Conservation (phyloP, 2,329 filamentous ascomycete genomes). For the Diplodia seriata region DNA sequence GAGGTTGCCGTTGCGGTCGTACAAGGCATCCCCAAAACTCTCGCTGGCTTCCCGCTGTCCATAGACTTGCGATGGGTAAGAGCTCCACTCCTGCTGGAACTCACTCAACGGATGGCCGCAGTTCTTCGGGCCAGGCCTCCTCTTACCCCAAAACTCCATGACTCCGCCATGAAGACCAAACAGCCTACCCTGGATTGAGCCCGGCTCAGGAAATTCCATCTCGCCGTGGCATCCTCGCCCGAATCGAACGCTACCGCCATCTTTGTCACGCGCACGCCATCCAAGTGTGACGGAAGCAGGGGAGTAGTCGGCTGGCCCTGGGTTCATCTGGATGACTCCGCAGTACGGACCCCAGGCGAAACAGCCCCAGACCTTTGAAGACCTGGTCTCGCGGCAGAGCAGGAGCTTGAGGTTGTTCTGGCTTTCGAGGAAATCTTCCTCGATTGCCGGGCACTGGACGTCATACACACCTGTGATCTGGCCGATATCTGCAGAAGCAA, state of each 20-base stretch:
- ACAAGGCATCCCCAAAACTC: neutral
- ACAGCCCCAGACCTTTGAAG: conserved; percentile 54
- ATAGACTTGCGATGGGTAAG: conserved; percentile 30
- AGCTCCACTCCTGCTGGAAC: conserved; percentile 39
- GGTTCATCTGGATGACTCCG: conserved; percentile 53
- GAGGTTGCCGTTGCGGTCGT: conserved; percentile 6
- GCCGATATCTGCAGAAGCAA: neutral
- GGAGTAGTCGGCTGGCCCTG: conserved; percentile 32
- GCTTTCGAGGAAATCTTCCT: conserved; percentile 37
- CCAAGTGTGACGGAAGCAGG: conserved; percentile 33
- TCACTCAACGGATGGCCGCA: conserved; percentile 36
- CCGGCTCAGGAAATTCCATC: conserved; percentile 40
- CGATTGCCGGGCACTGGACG: conserved; percentile 41
- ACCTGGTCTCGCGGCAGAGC: conserved; percentile 45
- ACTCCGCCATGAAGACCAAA: conserved; percentile 39
- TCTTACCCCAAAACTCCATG: conserved; percentile 41
- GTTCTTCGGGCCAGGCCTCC: conserved; percentile 37
- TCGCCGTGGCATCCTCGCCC: conserved; percentile 45
- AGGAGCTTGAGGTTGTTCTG: conserved; percentile 40
- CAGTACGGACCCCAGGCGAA: conserved; percentile 54
- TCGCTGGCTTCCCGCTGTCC: neutral
- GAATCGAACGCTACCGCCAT: conserved; percentile 40
- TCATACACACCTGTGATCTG: conserved; percentile 54
- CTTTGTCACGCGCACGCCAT: conserved; percentile 45
- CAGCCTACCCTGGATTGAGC: conserved; percentile 38